Evolutionary conservation across 345 rosid genomes (phyloP).

Genomic region (Gossypium herbaceum): DNA sequence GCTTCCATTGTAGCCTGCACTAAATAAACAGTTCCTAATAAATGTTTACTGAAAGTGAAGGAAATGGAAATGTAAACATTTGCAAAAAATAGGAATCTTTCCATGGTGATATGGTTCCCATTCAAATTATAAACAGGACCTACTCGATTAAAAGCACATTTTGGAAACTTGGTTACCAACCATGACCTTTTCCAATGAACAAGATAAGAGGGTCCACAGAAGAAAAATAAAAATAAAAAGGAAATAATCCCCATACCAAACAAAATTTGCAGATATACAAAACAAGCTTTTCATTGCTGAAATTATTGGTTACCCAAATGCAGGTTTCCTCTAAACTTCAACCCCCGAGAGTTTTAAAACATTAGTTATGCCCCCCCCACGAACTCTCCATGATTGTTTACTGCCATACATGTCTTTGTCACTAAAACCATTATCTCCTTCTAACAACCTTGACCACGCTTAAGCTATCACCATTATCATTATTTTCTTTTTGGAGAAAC

Average conservation of each 20-base stretch:
- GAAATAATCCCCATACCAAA: not conserved
- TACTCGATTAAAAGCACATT: not conserved
- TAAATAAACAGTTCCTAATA: too few species aligned
- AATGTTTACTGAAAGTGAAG: not conserved
- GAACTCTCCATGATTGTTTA: conserved; percentile 32
- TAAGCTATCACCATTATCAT: too few species aligned
- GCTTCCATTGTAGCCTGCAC: not conserved
- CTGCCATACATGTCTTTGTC: conserved; percentile 50
- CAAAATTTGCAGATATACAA: not conserved
- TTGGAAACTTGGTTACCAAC: not conserved
- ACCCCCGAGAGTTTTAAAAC: not conserved
- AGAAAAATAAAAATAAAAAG: not conserved
- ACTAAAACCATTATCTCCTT: not conserved
- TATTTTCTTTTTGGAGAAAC: too few species aligned
- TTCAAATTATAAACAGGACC: not conserved
- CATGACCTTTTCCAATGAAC: not conserved
- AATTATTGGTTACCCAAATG: conserved; percentile 15
- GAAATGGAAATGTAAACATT: not conserved
- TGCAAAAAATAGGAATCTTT: not conserved
- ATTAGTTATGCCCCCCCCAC: conserved; percentile 24
- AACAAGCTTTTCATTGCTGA: not conserved
- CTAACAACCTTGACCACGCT: not conserved
- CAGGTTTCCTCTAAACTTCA: not conserved
- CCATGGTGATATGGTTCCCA: not conserved
- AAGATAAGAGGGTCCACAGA: conserved; percentile 16